A percentile compares a stretch with the other conserved stretches of the same genome.
These are phyloP conservation scores for Oenanthe sinensis DNA, from an alignment of 129 eudicot species.

Conservation along the genomic window DNA sequence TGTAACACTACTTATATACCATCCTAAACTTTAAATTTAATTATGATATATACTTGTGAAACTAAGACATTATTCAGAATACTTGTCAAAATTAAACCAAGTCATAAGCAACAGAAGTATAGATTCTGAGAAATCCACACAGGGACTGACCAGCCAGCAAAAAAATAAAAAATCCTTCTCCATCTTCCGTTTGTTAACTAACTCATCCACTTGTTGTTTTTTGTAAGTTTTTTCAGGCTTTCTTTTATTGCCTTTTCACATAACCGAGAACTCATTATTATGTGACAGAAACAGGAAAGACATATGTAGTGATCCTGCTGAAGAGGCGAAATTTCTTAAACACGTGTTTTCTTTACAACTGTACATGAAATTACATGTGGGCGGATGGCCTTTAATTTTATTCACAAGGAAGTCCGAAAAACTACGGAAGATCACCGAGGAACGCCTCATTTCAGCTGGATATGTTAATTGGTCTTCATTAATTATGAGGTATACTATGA, in stretches of 20 bases:
- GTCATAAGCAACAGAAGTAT: neutral
- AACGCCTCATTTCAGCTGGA: slow-evolving; percentile 43
- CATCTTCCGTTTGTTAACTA: neutral
- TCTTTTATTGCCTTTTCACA: neutral
- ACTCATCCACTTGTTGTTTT: neutral
- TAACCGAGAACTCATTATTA: neutral
- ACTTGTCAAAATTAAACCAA: neutral
- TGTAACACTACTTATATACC: neutral
- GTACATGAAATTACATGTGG: slow-evolving; percentile 39
- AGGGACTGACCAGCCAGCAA: neutral
- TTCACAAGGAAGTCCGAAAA: slow-evolving; percentile 55
- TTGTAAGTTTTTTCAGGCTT: neutral
- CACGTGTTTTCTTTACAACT: slow-evolving; percentile 27
- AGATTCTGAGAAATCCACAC: neutral
- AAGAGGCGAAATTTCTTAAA: slow-evolving; percentile 39
- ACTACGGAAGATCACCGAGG: slow-evolving; percentile 22
- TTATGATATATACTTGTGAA: neutral
- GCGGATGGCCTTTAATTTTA: slow-evolving; percentile 51
- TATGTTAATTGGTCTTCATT: slow-evolving; percentile 46
- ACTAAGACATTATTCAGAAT: neutral
- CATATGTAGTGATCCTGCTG: slow-evolving; percentile 25
- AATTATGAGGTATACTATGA: slow-evolving; percentile 43
- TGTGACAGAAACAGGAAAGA: slow-evolving; percentile 26
- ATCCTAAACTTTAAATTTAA: neutral
- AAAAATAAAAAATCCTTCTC: neutral